These are phyloP conservation scores for Metarhizium humberi DNA, from an alignment of 2,329 filamentous ascomycete genomes.

Conservation along the genomic window DNA sequence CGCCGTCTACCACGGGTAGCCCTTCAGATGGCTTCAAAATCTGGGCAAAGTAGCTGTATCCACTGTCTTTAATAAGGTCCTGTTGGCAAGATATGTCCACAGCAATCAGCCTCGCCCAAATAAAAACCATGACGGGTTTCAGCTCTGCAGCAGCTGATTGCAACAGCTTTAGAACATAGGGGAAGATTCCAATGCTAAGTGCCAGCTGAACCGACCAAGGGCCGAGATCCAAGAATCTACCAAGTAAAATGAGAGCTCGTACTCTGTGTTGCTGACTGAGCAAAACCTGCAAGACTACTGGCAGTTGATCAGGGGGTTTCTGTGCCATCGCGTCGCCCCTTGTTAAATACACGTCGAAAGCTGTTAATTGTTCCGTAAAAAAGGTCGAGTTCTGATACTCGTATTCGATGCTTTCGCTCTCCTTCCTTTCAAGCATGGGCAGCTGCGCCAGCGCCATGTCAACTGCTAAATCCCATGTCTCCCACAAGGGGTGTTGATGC, in stretches of 20 bases:
- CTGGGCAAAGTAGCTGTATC: slow-evolving; percentile 91
- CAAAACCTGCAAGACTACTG: slow-evolving; percentile 90
- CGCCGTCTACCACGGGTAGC: slow-evolving; percentile 77
- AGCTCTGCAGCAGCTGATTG: slow-evolving; percentile 91
- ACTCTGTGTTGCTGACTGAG: slow-evolving; percentile 92
- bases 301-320: slow-evolving; percentile 86
- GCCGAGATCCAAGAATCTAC: slow-evolving; percentile 87
- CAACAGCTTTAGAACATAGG: slow-evolving; percentile 92
- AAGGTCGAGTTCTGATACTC: slow-evolving; percentile 93
- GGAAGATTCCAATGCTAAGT: slow-evolving; percentile 95
- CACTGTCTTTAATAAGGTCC: slow-evolving; percentile 92
- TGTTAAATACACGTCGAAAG: slow-evolving; percentile 89
- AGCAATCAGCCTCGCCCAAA: slow-evolving; percentile 92
- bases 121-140: slow-evolving; percentile 98
- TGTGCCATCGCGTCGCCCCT: slow-evolving; percentile 73
- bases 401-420: slow-evolving; percentile 64
- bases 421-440: slow-evolving; percentile 73
- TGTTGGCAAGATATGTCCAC: slow-evolving; percentile 91
- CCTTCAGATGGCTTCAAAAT: slow-evolving; percentile 79
- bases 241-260: slow-evolving; percentile 80
- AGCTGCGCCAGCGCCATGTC: slow-evolving; percentile 91
- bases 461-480: slow-evolving; percentile 94
- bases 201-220: slow-evolving; percentile 99
- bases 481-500: slow-evolving; percentile 89
- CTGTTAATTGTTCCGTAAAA: slow-evolving; percentile 93